Evolutionary conservation across 2,329 filamentous ascomycete genomes (phyloP).

Genomic region (Cladosporium sphaerospermum): DNA sequence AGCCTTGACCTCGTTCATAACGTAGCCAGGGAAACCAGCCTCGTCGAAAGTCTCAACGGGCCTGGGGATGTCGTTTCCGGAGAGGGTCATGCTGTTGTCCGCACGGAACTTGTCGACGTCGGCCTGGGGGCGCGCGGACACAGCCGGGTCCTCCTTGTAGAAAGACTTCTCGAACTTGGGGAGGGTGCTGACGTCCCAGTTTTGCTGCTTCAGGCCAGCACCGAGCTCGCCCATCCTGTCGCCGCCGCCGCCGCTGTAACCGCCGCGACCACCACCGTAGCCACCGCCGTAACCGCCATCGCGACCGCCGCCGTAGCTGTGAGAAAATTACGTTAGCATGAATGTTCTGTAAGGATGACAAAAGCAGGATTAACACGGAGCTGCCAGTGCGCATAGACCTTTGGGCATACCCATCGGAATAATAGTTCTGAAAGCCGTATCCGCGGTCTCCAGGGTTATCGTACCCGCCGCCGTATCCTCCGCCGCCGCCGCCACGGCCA

Average conservation of each 20-base stretch:
- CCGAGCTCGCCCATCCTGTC: conserved; percentile 94
- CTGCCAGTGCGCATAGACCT: conserved; percentile 35
- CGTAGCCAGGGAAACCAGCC: conserved; percentile 92
- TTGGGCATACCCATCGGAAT: conserved; percentile 42
- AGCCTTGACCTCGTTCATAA: conserved; percentile 97
- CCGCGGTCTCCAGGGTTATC: conserved; percentile 32
- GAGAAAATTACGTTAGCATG: conserved; percentile 7
- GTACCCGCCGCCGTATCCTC: conserved; percentile 33
- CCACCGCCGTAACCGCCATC: conserved; percentile 16
- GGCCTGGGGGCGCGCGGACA: conserved; percentile 63
- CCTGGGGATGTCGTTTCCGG: conserved; percentile 76
- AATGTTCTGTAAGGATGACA: neutral
- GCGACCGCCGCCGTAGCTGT: conserved; percentile 21
- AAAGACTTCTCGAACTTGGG: conserved; percentile 99
- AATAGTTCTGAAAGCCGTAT: conserved; percentile 42
- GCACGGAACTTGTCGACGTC: conserved; percentile 87
- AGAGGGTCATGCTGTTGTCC: conserved; percentile 75
- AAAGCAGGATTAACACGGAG: conserved; percentile 13
- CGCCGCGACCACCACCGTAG: conserved; percentile 31
- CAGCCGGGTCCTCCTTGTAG: conserved; percentile 89
- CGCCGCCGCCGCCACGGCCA: conserved; percentile 13
- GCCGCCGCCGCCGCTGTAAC: conserved; percentile 61
- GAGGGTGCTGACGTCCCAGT: conserved; percentile 72
- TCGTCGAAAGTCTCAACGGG: conserved; percentile 97
- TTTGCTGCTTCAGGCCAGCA: conserved; percentile 76